These are phyloP conservation scores for Sphaerulina vaccinii DNA, from an alignment of 2,329 filamentous ascomycete species.

Conservation along the genomic window DNA sequence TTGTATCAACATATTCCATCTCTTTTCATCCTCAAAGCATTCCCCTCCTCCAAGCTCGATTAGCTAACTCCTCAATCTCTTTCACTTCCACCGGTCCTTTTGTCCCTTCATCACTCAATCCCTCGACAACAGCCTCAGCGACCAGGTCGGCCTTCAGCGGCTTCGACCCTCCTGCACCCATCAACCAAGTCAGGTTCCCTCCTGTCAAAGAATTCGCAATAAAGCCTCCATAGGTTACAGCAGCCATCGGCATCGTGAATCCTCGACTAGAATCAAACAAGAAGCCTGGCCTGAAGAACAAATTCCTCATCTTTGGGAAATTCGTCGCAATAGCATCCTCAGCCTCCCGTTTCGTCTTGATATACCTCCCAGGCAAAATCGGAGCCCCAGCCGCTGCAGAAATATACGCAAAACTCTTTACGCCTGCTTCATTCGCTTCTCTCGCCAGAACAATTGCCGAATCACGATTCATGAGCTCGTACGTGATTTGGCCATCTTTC, in stretches of 20 bases:
- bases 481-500: constrained; percentile 76
- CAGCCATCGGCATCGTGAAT: constrained; percentile 82
- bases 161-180: constrained; percentile 81
- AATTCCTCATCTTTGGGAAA: constrained; percentile 71
- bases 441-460: constrained; percentile 78
- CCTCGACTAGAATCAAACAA: constrained; percentile 81
- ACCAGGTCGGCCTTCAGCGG: constrained; percentile 85
- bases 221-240: constrained; percentile 69
- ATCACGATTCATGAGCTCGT: constrained; percentile 97
- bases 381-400: constrained; percentile 85
- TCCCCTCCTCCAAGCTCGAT: constrained; percentile 79
- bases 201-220: constrained; percentile 76
- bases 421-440: constrained; percentile 65
- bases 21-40: constrained; percentile 65
- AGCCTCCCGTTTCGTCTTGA: constrained; percentile 87
- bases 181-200: constrained; percentile 69
- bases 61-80: constrained; percentile 78
- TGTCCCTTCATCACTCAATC: constrained; percentile 69
- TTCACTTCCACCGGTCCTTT: constrained; percentile 74
- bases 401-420: constrained; percentile 77
- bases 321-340: constrained; percentile 71
- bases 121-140: constrained; percentile 86
- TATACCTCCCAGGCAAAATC: constrained; percentile 79
- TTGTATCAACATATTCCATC: constrained; percentile 4
- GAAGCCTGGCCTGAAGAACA: constrained; percentile 85